Evolutionary conservation across 1,139 yeast genomes (phyloP), one percentile per base, ranked within the genome.

Genomic region (Kodamaea ohmeri): DNA sequence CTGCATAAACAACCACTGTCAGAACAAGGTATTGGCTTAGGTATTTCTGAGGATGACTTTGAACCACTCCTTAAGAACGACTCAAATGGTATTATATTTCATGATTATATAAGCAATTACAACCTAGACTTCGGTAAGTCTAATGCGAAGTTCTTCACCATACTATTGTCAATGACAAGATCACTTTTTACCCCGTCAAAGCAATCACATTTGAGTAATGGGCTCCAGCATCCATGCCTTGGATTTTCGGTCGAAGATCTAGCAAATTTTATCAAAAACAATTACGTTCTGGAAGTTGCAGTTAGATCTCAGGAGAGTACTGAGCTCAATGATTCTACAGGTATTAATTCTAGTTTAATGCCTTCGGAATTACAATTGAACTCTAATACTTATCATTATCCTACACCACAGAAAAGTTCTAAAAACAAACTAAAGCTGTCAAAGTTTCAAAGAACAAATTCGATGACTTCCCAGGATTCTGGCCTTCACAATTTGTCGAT

Each of bases 161-260:
- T 49, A 25, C 48, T 66, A 12, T 39, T 60, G 12, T 40, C 32
- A 6, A 41, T 58, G 4, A 44, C 54, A 5, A 47, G 39, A 36
- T 63, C 64, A 1, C 41, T 62, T 3, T 55, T 58, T 30, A 35
- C 43, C 3, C 63, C 60, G 2, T 56, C 64, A 0, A 56, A 51
- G 27, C 57, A 57, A 25, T 42, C 44, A 18, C 38, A 37, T 12
- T 39, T 56, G 14, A 41, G 40, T 19, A 51, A 49, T 38, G 63
- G 63, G 1, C 25, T 32, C 2, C 35, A 33, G 38, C 58, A 58
- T 32, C 55, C 65, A 3, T 51, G 50, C 29, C 36, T 63, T 16
- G 58, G 58, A 2, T 47, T 51, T 45, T 51, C 68, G 1, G 43
- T 55, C 9, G 74, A 69, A 40, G 71, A 66, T 24, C 48, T 66